Conservation (phyloP, 495 filamentous ascomycete genomes). For the Neurospora tetrasperma region DNA sequence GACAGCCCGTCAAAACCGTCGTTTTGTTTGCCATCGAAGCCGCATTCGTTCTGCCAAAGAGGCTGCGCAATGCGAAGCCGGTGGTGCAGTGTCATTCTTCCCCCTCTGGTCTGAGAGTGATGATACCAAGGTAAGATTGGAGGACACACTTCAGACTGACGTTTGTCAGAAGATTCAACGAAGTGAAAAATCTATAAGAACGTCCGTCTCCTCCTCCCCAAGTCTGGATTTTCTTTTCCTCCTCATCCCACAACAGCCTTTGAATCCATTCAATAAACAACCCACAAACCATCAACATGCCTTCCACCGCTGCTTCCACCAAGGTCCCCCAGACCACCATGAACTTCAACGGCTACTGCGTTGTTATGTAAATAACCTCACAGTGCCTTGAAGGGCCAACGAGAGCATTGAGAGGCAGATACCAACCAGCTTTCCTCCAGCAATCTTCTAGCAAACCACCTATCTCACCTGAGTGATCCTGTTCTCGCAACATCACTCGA, state of each 20-base stretch:
- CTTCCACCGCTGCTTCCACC: constrained; percentile 22
- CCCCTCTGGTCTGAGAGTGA: not conserved
- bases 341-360: constrained; percentile 26
- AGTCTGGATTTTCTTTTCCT: constrained; percentile 8
- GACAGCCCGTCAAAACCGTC: not conserved
- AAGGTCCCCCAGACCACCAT: constrained; percentile 23
- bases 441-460: not conserved
- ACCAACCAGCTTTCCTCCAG: not conserved
- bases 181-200: constrained; percentile 16
- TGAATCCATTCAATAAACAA: constrained; percentile 10
- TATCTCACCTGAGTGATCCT: not conserved
- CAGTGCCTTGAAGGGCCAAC: not conserved
- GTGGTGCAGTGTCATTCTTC: not conserved
- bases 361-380: constrained; percentile 29
- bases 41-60: not conserved
- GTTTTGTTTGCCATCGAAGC: not conserved
- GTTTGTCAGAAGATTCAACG: not conserved
- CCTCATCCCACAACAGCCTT: constrained; percentile 11
- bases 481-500: not conserved
- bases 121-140: not conserved
- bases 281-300: constrained; percentile 25
- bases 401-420: not conserved
- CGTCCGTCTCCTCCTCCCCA: not conserved
- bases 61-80: not conserved
- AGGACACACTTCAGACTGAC: not conserved